These are phyloP conservation scores for Fraxinus americana DNA, from an alignment of 257 asterid species.

Conservation along the genomic window DNA sequence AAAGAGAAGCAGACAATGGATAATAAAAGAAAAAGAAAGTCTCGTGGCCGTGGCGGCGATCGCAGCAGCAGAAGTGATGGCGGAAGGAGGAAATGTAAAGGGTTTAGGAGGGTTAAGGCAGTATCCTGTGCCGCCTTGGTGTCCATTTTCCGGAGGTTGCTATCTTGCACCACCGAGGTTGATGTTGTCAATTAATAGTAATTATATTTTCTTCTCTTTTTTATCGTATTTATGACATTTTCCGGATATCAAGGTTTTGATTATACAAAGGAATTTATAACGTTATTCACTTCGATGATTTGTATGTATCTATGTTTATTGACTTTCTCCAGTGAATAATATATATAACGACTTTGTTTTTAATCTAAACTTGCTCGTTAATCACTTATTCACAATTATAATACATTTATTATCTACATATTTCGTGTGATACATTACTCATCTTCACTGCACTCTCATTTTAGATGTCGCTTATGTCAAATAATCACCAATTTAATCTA, in stretches of 20 bases:
- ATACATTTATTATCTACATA: too few species aligned
- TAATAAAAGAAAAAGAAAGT: conserved; percentile 17
- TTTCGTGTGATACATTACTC: too few species aligned
- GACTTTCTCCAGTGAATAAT: not conserved
- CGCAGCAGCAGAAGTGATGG: conserved; percentile 9
- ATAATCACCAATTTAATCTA: too few species aligned
- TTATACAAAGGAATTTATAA: not conserved
- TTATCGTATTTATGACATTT: not conserved
- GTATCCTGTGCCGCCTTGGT: conserved; percentile 43
- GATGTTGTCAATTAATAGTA: conserved; percentile 63
- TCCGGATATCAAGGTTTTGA: not conserved
- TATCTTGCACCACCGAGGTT: conserved; percentile 76
- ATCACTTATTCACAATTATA: too few species aligned
- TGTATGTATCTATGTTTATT: not conserved
- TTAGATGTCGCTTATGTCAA: too few species aligned
- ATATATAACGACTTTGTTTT: not conserved
- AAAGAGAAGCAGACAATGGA: conserved; percentile 8
- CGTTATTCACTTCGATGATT: not conserved
- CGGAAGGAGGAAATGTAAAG: conserved; percentile 29
- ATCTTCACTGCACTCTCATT: too few species aligned
- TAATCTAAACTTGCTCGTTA: too few species aligned
- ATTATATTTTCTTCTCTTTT: not conserved
- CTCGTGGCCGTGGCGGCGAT: conserved; percentile 6
- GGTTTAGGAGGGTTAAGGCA: conserved; percentile 47
- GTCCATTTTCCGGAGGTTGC: conserved; percentile 66